Evolutionary conservation across 1,139 yeast genomes (phyloP).

Genomic region (Suhomyces ambrosiae): DNA sequence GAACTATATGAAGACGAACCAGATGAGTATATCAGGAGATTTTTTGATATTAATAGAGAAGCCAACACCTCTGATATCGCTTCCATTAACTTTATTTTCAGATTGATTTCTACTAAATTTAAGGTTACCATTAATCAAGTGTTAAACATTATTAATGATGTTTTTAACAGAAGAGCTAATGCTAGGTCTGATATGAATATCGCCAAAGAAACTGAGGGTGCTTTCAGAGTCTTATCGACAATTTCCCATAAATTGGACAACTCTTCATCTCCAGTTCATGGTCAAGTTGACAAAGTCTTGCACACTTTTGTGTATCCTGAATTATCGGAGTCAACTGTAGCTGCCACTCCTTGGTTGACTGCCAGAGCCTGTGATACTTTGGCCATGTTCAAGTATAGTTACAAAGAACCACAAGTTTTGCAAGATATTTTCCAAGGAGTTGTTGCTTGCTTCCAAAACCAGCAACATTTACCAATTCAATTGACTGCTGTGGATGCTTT

Average conservation of each 20-base stretch:
- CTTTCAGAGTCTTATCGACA: constrained; percentile 51
- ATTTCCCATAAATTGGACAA: constrained; percentile 45
- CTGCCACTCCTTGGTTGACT: constrained; percentile 48
- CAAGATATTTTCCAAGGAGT: constrained; percentile 49
- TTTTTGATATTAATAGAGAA: constrained; percentile 70
- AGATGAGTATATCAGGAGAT: constrained; percentile 71
- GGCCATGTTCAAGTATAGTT: constrained; percentile 47
- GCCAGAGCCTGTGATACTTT: constrained; percentile 60
- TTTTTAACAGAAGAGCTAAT: constrained; percentile 47
- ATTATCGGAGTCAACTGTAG: constrained; percentile 33
- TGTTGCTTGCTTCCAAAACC: constrained; percentile 43
- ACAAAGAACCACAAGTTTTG: constrained; percentile 42
- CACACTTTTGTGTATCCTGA: constrained; percentile 52
- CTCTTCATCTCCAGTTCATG: constrained; percentile 43
- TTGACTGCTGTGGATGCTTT: constrained; percentile 58
- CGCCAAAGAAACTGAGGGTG: constrained; percentile 53
- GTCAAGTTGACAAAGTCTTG: constrained; percentile 49
- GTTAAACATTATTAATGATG: constrained; percentile 51
- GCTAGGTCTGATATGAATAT: constrained; percentile 30
- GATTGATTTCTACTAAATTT: constrained; percentile 50
- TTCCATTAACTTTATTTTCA: constrained; percentile 71
- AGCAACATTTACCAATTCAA: constrained; percentile 51
- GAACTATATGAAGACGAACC: constrained; percentile 73
- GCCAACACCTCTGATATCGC: constrained; percentile 79
- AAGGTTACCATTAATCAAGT: constrained; percentile 44